Base-by-base conservation (phyloP, 305 asterid genomes). In the Euphrasia arctica region DNA sequence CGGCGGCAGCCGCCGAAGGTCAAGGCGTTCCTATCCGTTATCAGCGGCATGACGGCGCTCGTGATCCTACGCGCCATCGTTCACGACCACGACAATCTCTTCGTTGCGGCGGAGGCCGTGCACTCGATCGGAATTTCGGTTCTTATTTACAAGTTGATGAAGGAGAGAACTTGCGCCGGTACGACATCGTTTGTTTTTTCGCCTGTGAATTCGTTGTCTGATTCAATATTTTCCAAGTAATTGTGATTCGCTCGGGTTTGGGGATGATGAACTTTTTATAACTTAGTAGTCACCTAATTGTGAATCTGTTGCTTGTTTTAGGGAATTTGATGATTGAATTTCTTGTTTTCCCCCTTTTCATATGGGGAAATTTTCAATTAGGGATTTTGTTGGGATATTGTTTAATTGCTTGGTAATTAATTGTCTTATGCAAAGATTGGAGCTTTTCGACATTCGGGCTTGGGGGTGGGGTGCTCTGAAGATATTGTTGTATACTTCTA, bases 151-250 rank as follows among this genome's bases (percentile, higher is more conserved):
- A 90, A 90, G 75, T 84, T 90, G 75, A 88, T 74, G 81, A 90
- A 87, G 84, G 95, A 90, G 73, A 90, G 77, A 75, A 90, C 96
- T 65, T 90, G 97, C 76, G 93, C 95, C n/a, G 97, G 97, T 90
- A 78, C 59, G 62, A 9, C 57, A n/a, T 47, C 51, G 25, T 11
- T 41, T 4, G 47, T 54, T 27, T 41, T 0, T 0, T 2, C 27
- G 13, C 36, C 15, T 49, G 27, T 13, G 50, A 54, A 48, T 58
- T 27, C 36, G 50, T 43, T 43, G 49, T 1, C 13, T 10, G 49
- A 9, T 43, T 43, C 13, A 43, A 43, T 43, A 14, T 51, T 51
- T 51, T 52, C 2, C 22, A 0, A 15, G 29, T 41, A 13, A 9
- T 68, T 41, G 41, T 70, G 42, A 48, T 70, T 54, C 55, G 43